Percentiles rank a stretch among this genome's conserved stretches.
Evolutionary conservation across 371 early-diverging fungal genomes (phyloP).

Genomic region (Actinomucor elegans): DNA sequence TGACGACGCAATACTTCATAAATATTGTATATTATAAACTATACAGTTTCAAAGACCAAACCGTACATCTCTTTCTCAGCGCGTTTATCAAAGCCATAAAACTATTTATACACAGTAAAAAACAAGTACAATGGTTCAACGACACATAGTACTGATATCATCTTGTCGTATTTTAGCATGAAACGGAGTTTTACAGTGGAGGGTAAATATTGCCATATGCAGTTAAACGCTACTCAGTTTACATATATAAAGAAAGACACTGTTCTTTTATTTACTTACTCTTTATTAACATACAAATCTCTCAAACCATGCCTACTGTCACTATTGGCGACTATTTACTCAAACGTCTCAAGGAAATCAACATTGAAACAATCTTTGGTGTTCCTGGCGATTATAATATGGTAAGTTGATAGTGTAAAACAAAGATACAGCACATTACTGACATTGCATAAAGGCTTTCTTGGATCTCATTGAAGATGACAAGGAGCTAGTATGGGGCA

Average conservation of each 20-base stretch:
- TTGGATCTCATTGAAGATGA: constrained; percentile 42
- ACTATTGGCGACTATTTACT: constrained; percentile 35
- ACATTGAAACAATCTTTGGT: constrained; percentile 46
- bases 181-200: constrained; percentile 2
- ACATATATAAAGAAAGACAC: not conserved
- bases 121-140: too few species aligned
- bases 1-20: too few species aligned
- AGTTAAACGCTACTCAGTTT: not conserved
- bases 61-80: too few species aligned
- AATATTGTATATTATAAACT: too few species aligned
- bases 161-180: constrained; percentile 4
- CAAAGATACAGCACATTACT: not conserved
- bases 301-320: constrained; percentile 17
- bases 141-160: constrained; percentile 13
- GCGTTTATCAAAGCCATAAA: too few species aligned
- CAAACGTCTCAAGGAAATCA: constrained; percentile 47
- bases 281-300: not conserved
- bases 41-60: too few species aligned
- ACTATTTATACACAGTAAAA: too few species aligned
- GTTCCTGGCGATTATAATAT: constrained; percentile 54
- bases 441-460: constrained; percentile 17
- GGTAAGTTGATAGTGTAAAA: constrained; percentile 16
- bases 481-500: constrained; percentile 35
- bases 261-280: not conserved
- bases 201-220: not conserved